Evolutionary conservation across 305 asterid species (phyloP).

Genomic region (Fraxinus nigra): DNA sequence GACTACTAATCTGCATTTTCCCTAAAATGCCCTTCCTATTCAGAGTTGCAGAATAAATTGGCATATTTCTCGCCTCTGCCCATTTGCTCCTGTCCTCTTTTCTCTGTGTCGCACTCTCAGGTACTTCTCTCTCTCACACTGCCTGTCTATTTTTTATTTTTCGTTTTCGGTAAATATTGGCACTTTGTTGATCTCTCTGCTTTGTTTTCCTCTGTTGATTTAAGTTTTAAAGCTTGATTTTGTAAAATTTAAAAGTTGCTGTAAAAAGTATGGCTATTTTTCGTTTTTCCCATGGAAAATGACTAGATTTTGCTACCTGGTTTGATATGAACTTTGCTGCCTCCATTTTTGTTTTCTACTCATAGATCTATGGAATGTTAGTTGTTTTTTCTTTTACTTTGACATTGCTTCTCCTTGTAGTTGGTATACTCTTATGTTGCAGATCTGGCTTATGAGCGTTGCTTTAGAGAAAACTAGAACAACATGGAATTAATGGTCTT

Average conservation of each 20-base stretch:
- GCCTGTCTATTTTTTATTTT: not conserved
- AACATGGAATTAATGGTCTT: not conserved
- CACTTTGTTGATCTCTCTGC: not conserved
- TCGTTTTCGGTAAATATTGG: not conserved
- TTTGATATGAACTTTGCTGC: not conserved
- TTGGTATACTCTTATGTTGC: conserved; percentile 3
- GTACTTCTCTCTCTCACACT: conserved; percentile 8
- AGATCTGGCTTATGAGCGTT: conserved; percentile 22
- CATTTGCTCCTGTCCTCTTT: conserved; percentile 7
- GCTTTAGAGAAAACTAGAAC: not conserved
- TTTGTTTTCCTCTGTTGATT: not conserved
- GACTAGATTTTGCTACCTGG: not conserved
- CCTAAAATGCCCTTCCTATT: conserved; percentile 20
- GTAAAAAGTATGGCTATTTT: not conserved
- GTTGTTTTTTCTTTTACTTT: not conserved
- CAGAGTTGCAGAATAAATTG: not conserved
- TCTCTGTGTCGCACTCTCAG: conserved; percentile 26
- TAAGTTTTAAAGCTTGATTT: not conserved
- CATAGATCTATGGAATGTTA: not conserved
- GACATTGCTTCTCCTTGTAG: not conserved
- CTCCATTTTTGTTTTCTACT: not conserved
- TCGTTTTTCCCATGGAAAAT: not conserved
- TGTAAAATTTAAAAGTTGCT: not conserved
- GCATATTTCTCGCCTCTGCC: conserved; percentile 3
- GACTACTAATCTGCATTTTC: not conserved